Percentiles rank a stretch among this genome's conserved stretches.
These are phyloP conservation scores for Wilcoxina mikolae DNA, from an alignment of 495 filamentous ascomycete genomes.

Conservation along the genomic window DNA sequence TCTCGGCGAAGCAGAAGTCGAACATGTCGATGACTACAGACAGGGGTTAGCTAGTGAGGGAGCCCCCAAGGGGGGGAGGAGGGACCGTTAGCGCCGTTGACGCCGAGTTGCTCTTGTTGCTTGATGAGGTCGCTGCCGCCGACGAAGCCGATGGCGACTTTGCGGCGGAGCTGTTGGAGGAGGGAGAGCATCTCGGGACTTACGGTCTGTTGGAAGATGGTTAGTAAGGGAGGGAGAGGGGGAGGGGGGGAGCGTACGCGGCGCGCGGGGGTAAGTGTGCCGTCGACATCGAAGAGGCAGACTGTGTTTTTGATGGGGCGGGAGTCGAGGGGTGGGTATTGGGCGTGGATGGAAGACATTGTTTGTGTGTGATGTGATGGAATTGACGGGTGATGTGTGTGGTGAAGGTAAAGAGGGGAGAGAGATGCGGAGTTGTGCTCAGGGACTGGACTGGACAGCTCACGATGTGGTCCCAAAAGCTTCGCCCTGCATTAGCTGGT, in stretches of 20 bases:
- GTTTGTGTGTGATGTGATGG: background rate
- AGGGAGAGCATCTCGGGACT: constrained; percentile 68
- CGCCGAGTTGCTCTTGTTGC: constrained; percentile 88
- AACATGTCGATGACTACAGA: constrained; percentile 44
- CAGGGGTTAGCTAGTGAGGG: background rate
- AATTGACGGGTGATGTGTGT: constrained; percentile 8
- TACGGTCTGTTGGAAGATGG: constrained; percentile 35
- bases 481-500: too few relatives aligned
- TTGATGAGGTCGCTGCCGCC: constrained; percentile 77
- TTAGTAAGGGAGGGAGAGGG: background rate
- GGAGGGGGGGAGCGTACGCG: constrained; percentile 36
- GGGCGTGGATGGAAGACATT: constrained; percentile 22
- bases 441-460: background rate
- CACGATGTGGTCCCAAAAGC: too few relatives aligned
- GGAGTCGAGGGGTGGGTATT: constrained; percentile 58
- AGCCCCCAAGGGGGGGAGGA: constrained; percentile 24
- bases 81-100: constrained; percentile 24
- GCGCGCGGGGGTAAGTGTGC: constrained; percentile 66
- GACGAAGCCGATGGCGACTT: constrained; percentile 82
- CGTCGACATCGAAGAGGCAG: constrained; percentile 85
- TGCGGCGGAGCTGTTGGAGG: constrained; percentile 64
- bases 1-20: constrained; percentile 93
- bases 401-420: background rate
- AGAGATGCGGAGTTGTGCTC: background rate
- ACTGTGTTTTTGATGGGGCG: constrained; percentile 82